Evolutionary conservation across 345 rosid genomes (phyloP), one percentile per base, ranked within the genome.

Genomic region (Boechera stricta): DNA sequence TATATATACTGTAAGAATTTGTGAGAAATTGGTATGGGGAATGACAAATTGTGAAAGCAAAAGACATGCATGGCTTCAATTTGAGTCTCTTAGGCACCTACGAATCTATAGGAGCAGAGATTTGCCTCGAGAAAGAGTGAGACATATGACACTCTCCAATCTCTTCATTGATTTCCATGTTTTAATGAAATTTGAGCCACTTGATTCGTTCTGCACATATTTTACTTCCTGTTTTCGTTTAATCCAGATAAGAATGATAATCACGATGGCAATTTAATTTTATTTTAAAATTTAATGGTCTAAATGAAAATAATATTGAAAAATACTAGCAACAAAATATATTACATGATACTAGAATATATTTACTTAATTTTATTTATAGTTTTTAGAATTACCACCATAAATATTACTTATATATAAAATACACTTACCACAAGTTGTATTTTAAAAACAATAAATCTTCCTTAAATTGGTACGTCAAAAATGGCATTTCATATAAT

Each of bases 31-130:
- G 67, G 72, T 67, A 77, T 72, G 56, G 73, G 77, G 56, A 78
- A 78, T 78, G 81, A 78, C 73, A 78, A 58, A 65, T 49, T 39
- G 77, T 64, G 77, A 72, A 64, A 39, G 73, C 77, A 71, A 77
- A 77, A 77, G 81, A 78, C 77, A 78, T 78, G 81, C 81, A 78
- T 71, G 55, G 69, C 73, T 72, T 78, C 68, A 65, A 36, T 64
- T 77, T 31, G 67, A 71, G 73, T 65, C 63, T 58, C 56, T 36
- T 65, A 71, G 81, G 73, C 54, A 77, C 77, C 77, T 78, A 78
- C 5, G 39, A 49, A 72, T 78, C 77, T 72, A 72, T 72, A 78
- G 81, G 68, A 72, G 72, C 77, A 71, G 72, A 77, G 45, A 64
- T 64, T 72, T 72, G 81, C 68, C 77, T 71, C 61, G 81, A 47